phyloP scores from a whole-genome alignment of 495 filamentous ascomycete species.

The Cladorrhinum samala region DNA sequence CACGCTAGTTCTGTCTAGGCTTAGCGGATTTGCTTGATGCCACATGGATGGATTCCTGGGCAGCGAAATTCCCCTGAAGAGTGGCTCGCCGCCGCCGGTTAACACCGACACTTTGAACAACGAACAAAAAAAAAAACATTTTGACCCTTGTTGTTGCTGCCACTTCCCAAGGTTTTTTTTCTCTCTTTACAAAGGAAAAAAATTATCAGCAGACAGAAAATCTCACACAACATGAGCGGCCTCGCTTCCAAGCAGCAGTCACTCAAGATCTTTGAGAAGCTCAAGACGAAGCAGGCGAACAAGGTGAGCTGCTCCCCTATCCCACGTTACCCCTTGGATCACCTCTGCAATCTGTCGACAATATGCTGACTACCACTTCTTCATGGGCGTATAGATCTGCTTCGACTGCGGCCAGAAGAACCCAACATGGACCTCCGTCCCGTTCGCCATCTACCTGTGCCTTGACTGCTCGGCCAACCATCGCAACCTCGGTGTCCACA shows the following conservation, averaged over 20 bases:
- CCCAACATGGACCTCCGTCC: constrained; percentile 96
- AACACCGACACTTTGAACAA: constrained; percentile 1
- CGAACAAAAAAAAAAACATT: too few relatives aligned
- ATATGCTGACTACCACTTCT: constrained; percentile 3
- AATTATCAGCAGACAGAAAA: neutral
- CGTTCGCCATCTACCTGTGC: constrained; percentile 95
- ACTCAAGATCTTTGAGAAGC: constrained; percentile 96
- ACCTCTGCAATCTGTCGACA: too few relatives aligned
- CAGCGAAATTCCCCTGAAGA: constrained; percentile 28
- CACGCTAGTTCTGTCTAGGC: constrained; percentile 10
- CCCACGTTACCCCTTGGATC: neutral
- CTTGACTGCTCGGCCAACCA: constrained; percentile 93
- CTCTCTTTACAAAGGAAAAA: neutral
- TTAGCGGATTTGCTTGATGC: constrained; percentile 24
- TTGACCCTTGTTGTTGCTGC: neutral
- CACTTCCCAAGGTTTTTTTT: neutral
- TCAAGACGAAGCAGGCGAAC: constrained; percentile 89
- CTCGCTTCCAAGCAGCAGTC: constrained; percentile 88
- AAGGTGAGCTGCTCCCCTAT: constrained; percentile 54
- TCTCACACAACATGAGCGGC: constrained; percentile 59
- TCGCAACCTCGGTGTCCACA: constrained; percentile 86
- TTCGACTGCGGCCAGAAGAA: constrained; percentile 97
- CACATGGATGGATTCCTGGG: constrained; percentile 24
- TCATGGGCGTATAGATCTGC: constrained; percentile 60
- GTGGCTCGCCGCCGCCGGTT: constrained; percentile 12